A percentile compares a stretch with the other conserved stretches of the same genome.
These are phyloP conservation scores for Yarrowia bubula DNA, from an alignment of 805 yeast genomes.

Conservation along the genomic window DNA sequence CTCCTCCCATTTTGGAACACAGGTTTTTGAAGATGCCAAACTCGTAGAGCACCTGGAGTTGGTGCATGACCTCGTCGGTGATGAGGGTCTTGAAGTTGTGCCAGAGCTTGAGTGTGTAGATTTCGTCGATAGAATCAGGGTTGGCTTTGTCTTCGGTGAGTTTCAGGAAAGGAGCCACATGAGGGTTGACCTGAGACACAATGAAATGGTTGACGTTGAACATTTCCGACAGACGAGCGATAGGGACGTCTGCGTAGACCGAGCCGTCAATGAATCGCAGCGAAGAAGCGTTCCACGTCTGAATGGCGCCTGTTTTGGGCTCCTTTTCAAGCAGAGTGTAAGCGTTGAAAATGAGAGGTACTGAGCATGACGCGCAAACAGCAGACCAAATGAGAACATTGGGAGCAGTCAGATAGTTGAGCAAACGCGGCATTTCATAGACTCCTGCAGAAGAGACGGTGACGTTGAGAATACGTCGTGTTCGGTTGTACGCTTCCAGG, in stretches of 20 bases:
- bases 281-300: constrained; percentile 78
- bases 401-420: constrained; percentile 92
- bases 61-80: constrained; percentile 73
- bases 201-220: constrained; percentile 96
- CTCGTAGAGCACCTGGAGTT: constrained; percentile 68
- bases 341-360: constrained; percentile 89
- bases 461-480: constrained; percentile 88
- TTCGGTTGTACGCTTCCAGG: constrained; percentile 89
- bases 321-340: constrained; percentile 82
- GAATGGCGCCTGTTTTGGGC: constrained; percentile 64
- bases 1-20: constrained; percentile 68
- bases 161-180: constrained; percentile 78
- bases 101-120: constrained; percentile 24
- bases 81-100: constrained; percentile 51
- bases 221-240: constrained; percentile 88
- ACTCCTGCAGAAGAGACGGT: constrained; percentile 90
- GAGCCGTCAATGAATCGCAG: constrained; percentile 93
- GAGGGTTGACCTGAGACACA: constrained; percentile 97
- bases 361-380: constrained; percentile 86
- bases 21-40: constrained; percentile 72
- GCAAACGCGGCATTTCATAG: constrained; percentile 84
- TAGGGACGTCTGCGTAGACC: constrained; percentile 90
- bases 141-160: constrained; percentile 43
- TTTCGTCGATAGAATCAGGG: constrained; percentile 23
- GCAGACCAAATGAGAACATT: constrained; percentile 91